A percentile compares a stretch with the other conserved stretches of the same genome.
These are phyloP conservation scores for Tetramitus jugosus DNA, from an alignment of 208 protist species.

Conservation along the genomic window DNA sequence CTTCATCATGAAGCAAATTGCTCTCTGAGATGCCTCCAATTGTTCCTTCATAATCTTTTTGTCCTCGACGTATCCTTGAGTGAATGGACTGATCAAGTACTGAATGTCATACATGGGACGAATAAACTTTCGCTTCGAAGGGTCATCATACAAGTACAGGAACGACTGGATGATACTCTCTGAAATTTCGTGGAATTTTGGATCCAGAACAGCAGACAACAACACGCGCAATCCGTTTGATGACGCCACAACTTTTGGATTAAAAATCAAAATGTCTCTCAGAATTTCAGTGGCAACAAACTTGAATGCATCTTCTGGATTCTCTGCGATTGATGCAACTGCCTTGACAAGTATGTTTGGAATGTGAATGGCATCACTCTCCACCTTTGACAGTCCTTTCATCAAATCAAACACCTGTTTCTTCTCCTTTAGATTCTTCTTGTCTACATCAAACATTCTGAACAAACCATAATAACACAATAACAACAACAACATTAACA, in stretches of 20 bases:
- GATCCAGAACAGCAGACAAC: neutral
- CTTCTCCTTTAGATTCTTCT: neutral
- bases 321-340: neutral
- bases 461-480: no score
- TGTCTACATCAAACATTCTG: neutral
- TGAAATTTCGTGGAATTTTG: neutral
- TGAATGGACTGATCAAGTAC: neutral
- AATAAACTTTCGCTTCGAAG: neutral
- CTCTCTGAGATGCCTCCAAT: neutral
- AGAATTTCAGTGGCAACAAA: neutral
- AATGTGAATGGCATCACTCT: neutral
- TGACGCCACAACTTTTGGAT: neutral
- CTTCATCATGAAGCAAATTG: neutral
- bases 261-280: neutral
- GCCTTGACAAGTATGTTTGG: neutral
- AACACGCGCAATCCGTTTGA: neutral
- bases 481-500: no score
- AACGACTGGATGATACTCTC: neutral
- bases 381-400: neutral
- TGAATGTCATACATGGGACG: neutral
- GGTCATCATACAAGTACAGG: neutral
- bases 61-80: neutral
- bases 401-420: constrained; percentile 10
- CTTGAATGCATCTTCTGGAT: neutral
- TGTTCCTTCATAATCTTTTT: neutral